phyloP scores from a whole-genome alignment of 306 rosid species.

The Crotalaria pallida region DNA sequence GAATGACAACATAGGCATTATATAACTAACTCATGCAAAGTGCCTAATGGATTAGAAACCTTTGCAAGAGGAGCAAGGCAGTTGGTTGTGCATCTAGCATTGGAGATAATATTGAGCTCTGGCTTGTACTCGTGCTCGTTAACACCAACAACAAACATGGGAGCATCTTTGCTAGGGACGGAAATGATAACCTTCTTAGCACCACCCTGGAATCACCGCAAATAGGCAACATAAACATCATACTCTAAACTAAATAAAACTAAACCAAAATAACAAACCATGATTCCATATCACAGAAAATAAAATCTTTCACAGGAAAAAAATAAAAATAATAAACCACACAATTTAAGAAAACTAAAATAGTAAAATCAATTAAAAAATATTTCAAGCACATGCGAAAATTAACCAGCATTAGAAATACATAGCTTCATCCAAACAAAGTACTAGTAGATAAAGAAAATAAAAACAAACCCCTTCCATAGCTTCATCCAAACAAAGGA shows the following conservation, averaged over 20 bases:
- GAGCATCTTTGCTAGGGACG: slow-evolving; percentile 92
- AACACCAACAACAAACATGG: slow-evolving; percentile 90
- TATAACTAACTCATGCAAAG: not conserved
- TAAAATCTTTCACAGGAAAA: too few relatives aligned
- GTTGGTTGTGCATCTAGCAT: slow-evolving; percentile 89
- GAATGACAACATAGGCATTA: not conserved
- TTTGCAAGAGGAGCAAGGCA: slow-evolving; percentile 88
- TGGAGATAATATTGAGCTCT: slow-evolving; percentile 52
- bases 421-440: slow-evolving; percentile 43
- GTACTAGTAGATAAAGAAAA: too few relatives aligned
- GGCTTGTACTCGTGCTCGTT: slow-evolving; percentile 77
- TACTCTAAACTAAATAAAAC: not conserved
- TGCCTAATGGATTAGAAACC: slow-evolving; percentile 19
- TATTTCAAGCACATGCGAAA: not conserved
- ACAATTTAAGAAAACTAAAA: too few relatives aligned
- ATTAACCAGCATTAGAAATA: not conserved
- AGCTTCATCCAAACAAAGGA: too few relatives aligned
- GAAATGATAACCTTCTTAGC: slow-evolving; percentile 91
- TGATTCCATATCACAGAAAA: too few relatives aligned
- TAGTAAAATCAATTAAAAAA: not conserved
- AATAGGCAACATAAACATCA: not conserved
- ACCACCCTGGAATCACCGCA: slow-evolving; percentile 56
- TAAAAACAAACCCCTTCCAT: too few relatives aligned
- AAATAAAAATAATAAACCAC: not conserved
- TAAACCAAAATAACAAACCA: not conserved